A percentile compares a stretch with the other conserved stretches of the same genome.
Conservation (phyloP, 1,284 basidiomycete genomes). For the Cryptococcus jaspeensis region DNA sequence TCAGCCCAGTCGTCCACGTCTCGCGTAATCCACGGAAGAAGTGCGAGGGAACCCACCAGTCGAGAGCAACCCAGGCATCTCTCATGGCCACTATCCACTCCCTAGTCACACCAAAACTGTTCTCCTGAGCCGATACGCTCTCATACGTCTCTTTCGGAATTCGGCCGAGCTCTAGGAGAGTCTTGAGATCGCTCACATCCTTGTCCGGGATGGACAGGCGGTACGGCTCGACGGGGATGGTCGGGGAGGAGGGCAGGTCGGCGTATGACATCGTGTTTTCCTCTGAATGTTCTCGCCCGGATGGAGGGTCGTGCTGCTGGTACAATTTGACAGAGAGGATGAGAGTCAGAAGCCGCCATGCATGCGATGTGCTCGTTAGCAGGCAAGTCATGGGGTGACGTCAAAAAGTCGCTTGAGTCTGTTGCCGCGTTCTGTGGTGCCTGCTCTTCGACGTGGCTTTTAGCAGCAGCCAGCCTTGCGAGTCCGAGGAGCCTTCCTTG, state of each 20-base stretch:
- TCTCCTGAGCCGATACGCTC: slow-evolving; percentile 20
- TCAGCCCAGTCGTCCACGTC: not conserved
- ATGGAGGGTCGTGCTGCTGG: no score
- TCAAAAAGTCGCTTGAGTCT: no score
- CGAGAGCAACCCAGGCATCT: slow-evolving; percentile 22
- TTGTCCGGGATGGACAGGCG: slow-evolving; percentile 26
- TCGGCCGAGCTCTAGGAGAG: slow-evolving; percentile 23
- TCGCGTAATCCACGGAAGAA: not conserved
- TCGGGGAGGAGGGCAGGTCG: slow-evolving; percentile 26
- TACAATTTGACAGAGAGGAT: no score
- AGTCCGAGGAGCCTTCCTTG: no score
- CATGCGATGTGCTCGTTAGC: no score
- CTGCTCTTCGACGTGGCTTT: no score
- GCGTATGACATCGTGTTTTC: no score
- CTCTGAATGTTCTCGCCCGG: no score
- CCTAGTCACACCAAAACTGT: slow-evolving; percentile 22
- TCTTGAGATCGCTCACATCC: slow-evolving; percentile 36
- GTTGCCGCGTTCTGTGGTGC: no score
- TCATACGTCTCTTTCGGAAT: slow-evolving; percentile 37
- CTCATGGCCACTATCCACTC: slow-evolving; percentile 23
- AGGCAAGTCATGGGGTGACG: no score
- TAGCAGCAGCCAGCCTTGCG: no score
- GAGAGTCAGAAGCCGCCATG: no score
- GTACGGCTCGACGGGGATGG: slow-evolving; percentile 34
- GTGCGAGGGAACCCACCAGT: slow-evolving; percentile 20